A percentile compares a stretch with the other conserved stretches of the same genome.
Conservation (phyloP, 2,329 filamentous ascomycete species). For the Cylindrodendrum hubeiense region DNA sequence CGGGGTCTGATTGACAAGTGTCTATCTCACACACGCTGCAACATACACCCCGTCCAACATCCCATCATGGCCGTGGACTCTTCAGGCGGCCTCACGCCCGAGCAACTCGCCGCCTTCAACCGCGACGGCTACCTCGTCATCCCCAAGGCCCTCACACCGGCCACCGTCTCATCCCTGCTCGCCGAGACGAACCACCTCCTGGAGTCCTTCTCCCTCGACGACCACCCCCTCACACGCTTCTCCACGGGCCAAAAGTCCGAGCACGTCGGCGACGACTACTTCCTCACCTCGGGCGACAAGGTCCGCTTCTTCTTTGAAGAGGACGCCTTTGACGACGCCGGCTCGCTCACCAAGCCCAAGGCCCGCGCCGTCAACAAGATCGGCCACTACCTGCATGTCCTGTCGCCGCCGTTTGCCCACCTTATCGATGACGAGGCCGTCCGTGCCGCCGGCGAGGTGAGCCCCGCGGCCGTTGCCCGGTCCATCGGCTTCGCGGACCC, state of each 20-base stretch:
- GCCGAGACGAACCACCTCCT: slow-evolving; percentile 82
- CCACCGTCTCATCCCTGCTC: slow-evolving; percentile 77
- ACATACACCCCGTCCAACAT: background rate
- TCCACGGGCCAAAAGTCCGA: slow-evolving; percentile 80
- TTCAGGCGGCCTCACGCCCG: slow-evolving; percentile 71
- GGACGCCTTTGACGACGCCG: slow-evolving; percentile 80
- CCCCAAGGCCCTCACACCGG: slow-evolving; percentile 76
- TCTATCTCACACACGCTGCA: background rate
- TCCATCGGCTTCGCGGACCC: slow-evolving; percentile 82
- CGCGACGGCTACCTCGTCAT: slow-evolving; percentile 92
- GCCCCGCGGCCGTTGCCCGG: slow-evolving; percentile 73
- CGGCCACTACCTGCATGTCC: slow-evolving; percentile 80
- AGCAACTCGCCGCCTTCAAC: slow-evolving; percentile 79
- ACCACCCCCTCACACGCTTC: slow-evolving; percentile 95
- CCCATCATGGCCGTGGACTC: slow-evolving; percentile 32
- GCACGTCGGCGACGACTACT: slow-evolving; percentile 96
- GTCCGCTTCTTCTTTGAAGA: slow-evolving; percentile 98
- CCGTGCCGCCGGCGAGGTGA: slow-evolving; percentile 47
- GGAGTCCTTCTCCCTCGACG: slow-evolving; percentile 78
- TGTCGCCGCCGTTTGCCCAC: slow-evolving; percentile 74
- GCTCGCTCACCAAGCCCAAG: slow-evolving; percentile 82
- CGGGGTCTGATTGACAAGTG: background rate
- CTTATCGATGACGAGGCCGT: slow-evolving; percentile 64
- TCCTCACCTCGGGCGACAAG: slow-evolving; percentile 90
- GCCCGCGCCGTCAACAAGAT: slow-evolving; percentile 90